Percentiles rank a stretch among this genome's conserved stretches.
These are phyloP conservation scores for Waltiozyma sp. DNA, from an alignment of 1,139 yeast species.

Conservation along the genomic window DNA sequence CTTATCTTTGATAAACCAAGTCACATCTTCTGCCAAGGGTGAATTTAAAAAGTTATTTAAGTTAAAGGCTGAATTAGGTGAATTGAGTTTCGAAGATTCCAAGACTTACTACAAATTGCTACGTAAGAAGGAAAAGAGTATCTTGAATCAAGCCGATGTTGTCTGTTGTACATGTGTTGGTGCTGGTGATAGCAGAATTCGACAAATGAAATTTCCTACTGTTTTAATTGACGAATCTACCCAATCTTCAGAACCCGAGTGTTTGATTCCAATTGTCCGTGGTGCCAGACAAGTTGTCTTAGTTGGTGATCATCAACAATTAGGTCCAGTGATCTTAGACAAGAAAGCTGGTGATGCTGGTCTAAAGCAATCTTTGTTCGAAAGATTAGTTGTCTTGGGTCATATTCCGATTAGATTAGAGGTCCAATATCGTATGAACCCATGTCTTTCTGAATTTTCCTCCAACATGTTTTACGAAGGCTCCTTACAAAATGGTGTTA, in stretches of 20 bases:
- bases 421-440: constrained; percentile 95
- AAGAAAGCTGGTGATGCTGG: constrained; percentile 81
- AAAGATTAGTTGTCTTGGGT: constrained; percentile 74
- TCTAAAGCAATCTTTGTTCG: constrained; percentile 73
- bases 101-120: constrained; percentile 31
- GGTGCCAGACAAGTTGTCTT: constrained; percentile 84
- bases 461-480: constrained; percentile 94
- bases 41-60: constrained; percentile 47
- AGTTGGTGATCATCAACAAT: constrained; percentile 93
- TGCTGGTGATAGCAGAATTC: constrained; percentile 67
- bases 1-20: constrained; percentile 42
- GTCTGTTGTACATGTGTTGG: constrained; percentile 90
- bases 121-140: constrained; percentile 35
- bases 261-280: constrained; percentile 75
- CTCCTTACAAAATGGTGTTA: constrained; percentile 81
- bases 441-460: constrained; percentile 76
- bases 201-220: constrained; percentile 47
- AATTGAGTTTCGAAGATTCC: constrained; percentile 47
- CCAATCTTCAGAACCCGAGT: constrained; percentile 90
- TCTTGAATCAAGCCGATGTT: constrained; percentile 58
- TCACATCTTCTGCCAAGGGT: constrained; percentile 36
- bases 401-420: constrained; percentile 79
- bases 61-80: constrained; percentile 60
- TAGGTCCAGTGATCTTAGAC: constrained; percentile 83
- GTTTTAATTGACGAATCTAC: constrained; percentile 89